Percentiles rank a stretch among this genome's conserved stretches.
These are phyloP conservation scores for Excoecaria cochinchinensis DNA, from an alignment of 345 rosid genomes.

Conservation along the genomic window DNA sequence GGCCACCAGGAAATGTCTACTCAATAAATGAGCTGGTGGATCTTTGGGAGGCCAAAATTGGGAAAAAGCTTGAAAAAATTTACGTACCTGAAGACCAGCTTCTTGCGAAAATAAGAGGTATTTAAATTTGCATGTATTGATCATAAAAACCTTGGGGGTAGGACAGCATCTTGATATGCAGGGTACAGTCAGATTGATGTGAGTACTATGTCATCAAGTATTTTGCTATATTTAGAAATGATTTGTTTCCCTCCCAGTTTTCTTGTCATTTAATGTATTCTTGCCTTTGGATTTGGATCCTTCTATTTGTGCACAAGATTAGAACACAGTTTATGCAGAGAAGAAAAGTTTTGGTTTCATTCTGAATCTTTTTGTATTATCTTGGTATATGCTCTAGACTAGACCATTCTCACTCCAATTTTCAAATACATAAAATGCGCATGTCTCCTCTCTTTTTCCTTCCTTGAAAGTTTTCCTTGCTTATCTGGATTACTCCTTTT, in stretches of 20 bases:
- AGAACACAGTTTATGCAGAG: neutral
- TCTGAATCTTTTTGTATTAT: neutral
- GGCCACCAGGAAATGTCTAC: constrained; percentile 62
- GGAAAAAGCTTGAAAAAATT: constrained; percentile 53
- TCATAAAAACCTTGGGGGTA: neutral
- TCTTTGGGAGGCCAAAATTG: constrained; percentile 70
- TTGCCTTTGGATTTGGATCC: neutral
- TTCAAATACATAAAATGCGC: neutral
- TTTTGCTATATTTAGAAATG: neutral
- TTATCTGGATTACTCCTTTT: neutral
- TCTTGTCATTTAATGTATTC: neutral
- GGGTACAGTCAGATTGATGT: neutral
- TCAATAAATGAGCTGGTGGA: constrained; percentile 66
- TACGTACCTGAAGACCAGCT: constrained; percentile 59
- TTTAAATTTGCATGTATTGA: constrained; percentile 18
- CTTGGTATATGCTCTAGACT: too few relatives aligned
- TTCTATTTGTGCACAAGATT: neutral
- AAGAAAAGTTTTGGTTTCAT: neutral
- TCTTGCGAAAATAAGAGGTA: constrained; percentile 65
- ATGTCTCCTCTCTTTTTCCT: neutral
- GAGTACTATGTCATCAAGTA: too few relatives aligned
- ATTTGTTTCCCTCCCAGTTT: neutral
- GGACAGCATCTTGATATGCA: neutral
- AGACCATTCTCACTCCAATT: neutral
- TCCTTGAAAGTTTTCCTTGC: neutral